Base-by-base conservation (phyloP, 805 yeast genomes). In the Kazachstania kunashirensis region DNA sequence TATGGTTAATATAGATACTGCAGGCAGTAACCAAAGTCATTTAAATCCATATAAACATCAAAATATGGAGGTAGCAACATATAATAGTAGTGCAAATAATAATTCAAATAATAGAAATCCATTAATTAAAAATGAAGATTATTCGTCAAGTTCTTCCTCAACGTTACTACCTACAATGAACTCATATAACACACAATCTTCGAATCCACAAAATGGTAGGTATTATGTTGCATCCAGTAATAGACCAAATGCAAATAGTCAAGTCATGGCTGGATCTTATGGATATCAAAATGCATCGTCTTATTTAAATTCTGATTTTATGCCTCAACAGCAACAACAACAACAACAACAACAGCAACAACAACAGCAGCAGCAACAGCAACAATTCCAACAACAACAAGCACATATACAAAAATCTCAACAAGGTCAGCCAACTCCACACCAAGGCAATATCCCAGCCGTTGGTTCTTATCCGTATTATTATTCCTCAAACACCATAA, bases 1-100 rank as follows among this genome's bases (percentile, higher is more conserved):
- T 24, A 34, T 29, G 35, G 37, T 31, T 12, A 36, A 43, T 35
- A 34, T 35, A 30, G 38, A 38, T 43, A 47, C 49, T 46, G 50
- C 48, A 25, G 50, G 47, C 47, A 33, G 48, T 47, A 38, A 37
- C 8, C 44, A 27, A 36, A 20, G 16, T n/a, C 34, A 38, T n/a
- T 12, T 36, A n/a, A 30, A 25, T n/a, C 39, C 34, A 11, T 35
- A 35, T 19, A 15, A 17, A 20, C 39, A 36, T 39, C 39, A 31
- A 29, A 30, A 28, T 31, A 24, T 24, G 17, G 39, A 37, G 39
- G 23, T 23, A 31, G 33, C 11, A 37, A 30, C 25, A 17, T 24
- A 9, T n/a, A 14, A 8, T 15, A 37, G 37, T 19, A 36, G 31
- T 15, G 42, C 17, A 30, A 33, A 29, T 12, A 32, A 31, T 24